Conservation (phyloP, 768 basidiomycete species). For the Solioccasus polychromus region DNA sequence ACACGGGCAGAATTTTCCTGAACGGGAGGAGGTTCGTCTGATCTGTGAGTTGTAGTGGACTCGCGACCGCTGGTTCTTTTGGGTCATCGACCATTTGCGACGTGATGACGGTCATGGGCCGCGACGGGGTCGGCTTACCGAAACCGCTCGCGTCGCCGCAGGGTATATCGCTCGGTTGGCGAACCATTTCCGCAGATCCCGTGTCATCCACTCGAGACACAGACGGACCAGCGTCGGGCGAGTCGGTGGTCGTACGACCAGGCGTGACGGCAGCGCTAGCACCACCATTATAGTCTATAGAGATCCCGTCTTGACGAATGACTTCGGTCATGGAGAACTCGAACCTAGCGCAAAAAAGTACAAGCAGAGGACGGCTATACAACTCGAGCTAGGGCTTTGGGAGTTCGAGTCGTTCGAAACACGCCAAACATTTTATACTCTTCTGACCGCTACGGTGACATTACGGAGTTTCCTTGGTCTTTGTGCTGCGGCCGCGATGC, state of each 20-base stretch:
- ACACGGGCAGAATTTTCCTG: constrained; percentile 59
- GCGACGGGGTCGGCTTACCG: constrained; percentile 3
- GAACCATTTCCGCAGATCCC: background rate
- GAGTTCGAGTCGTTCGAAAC: background rate
- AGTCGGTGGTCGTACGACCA: background rate
- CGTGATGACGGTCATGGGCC: constrained; percentile 4
- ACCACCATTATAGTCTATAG: background rate
- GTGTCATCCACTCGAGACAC: background rate
- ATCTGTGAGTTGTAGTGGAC: constrained; percentile 47
- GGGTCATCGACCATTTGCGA: background rate
- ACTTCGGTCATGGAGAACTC: background rate
- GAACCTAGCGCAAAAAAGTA: background rate
- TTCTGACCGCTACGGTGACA: background rate
- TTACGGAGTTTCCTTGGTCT: background rate
- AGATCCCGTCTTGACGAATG: background rate
- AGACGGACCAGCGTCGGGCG: background rate
- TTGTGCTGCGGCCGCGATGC: constrained; percentile 2
- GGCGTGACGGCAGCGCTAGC: background rate
- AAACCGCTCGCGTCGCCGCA: constrained; percentile 1
- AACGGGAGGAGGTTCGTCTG: constrained; percentile 75
- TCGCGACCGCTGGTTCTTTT: background rate
- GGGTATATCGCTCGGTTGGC: background rate
- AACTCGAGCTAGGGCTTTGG: background rate
- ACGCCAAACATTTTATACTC: too few relatives aligned
- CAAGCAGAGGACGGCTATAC: constrained; percentile 2